phyloP scores from a whole-genome alignment of 768 basidiomycete genomes.

The Lepiota brunneoincarnata region DNA sequence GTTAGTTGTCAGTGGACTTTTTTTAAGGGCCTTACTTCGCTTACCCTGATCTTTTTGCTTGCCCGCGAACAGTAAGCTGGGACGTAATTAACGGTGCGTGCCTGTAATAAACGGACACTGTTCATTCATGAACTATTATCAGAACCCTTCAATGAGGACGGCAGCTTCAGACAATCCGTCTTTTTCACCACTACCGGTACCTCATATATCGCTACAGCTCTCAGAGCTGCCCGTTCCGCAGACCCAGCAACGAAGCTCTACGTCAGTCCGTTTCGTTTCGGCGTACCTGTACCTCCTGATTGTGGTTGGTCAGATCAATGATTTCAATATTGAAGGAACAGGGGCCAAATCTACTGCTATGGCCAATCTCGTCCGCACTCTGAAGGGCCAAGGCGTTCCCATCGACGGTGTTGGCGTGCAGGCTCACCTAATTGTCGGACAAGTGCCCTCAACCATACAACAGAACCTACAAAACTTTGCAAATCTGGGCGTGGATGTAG shows the following conservation, averaged over 20 bases:
- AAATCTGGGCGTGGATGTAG: conserved; percentile 59
- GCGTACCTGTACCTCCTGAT: neutral
- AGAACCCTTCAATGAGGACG: conserved; percentile 62
- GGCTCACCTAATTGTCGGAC: conserved; percentile 54
- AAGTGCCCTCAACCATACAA: conserved; percentile 45
- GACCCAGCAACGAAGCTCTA: conserved; percentile 58
- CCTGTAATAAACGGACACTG: no score
- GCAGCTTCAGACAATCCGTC: conserved; percentile 49
- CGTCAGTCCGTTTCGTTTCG: conserved; percentile 25
- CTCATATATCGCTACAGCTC: conserved; percentile 49
- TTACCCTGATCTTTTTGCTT: neutral
- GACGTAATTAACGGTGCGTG: conserved; percentile 48
- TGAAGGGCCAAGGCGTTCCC: conserved; percentile 43
- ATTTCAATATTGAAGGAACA: conserved; percentile 39
- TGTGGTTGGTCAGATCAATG: conserved; percentile 29
- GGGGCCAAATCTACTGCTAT: conserved; percentile 56
- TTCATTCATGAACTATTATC: neutral
- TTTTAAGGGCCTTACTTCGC: no score
- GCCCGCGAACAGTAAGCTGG: conserved; percentile 34
- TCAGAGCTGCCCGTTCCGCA: conserved; percentile 49
- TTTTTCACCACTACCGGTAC: conserved; percentile 52
- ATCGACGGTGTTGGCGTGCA: conserved; percentile 60
- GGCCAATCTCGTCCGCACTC: conserved; percentile 44
- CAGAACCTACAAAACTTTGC: conserved; percentile 49
- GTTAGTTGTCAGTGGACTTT: conserved; percentile 16